A percentile compares a stretch with the other conserved stretches of the same genome.
Conservation (phyloP, 2,329 filamentous ascomycete species). For the Chrysoporthe cubensis region DNA sequence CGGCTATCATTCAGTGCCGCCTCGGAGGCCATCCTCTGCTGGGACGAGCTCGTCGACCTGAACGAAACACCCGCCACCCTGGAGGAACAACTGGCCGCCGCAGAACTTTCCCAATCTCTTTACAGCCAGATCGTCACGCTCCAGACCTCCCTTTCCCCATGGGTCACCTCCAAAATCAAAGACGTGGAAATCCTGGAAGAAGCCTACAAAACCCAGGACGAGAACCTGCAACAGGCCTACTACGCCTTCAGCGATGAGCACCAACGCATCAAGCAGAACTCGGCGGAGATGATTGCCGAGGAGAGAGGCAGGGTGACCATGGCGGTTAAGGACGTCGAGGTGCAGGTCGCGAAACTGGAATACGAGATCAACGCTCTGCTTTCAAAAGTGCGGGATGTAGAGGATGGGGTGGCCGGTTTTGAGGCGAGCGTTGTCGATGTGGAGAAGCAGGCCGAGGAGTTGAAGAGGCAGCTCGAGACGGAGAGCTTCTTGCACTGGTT, state of each 20-base stretch:
- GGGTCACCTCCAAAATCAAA: constrained; percentile 63
- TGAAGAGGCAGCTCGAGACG: constrained; percentile 65
- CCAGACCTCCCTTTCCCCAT: constrained; percentile 58
- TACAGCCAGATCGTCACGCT: constrained; percentile 57
- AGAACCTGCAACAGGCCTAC: constrained; percentile 70
- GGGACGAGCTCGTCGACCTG: constrained; percentile 59
- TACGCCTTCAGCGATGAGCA: constrained; percentile 72
- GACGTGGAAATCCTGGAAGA: constrained; percentile 64
- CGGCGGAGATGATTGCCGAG: constrained; percentile 69
- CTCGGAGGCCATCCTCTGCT: constrained; percentile 73
- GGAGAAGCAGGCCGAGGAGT: constrained; percentile 64
- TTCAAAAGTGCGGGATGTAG: constrained; percentile 82
- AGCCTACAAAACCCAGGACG: constrained; percentile 64
- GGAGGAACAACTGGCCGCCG: constrained; percentile 41
- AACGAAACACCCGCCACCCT: constrained; percentile 32
- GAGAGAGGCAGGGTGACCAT: constrained; percentile 73
- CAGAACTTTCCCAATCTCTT: constrained; percentile 61
- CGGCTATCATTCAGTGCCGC: constrained; percentile 76
- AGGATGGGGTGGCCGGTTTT: constrained; percentile 79
- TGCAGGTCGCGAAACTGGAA: constrained; percentile 81
- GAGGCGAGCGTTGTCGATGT: constrained; percentile 76
- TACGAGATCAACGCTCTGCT: constrained; percentile 86
- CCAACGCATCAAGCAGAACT: constrained; percentile 67
- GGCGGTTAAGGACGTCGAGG: constrained; percentile 76
- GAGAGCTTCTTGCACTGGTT: constrained; percentile 70